Conservation (phyloP, 805 yeast species). For the Danielozyma ontarioensis region DNA sequence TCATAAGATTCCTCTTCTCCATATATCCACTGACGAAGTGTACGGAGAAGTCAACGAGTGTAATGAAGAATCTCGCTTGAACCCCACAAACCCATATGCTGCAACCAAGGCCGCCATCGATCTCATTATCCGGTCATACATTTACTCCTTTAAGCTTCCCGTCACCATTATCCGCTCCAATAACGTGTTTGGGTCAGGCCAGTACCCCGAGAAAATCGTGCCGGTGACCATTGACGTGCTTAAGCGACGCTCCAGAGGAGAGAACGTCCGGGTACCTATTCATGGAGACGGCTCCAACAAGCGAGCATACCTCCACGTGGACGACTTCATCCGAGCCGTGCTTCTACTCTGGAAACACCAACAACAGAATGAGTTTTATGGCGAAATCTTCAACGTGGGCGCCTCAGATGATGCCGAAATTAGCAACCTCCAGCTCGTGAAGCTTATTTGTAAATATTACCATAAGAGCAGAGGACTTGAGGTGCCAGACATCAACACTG, state of each 20-base stretch:
- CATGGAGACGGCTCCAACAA: constrained; percentile 46
- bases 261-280: constrained; percentile 21
- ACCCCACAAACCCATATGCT: constrained; percentile 54
- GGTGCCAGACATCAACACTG: constrained; percentile 1
- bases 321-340: constrained; percentile 38
- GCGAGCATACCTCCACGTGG: constrained; percentile 42
- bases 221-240: constrained; percentile 22
- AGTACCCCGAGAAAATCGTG: constrained; percentile 51
- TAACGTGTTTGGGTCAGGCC: constrained; percentile 50
- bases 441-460: constrained; percentile 12
- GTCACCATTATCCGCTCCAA: constrained; percentile 41
- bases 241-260: constrained; percentile 12
- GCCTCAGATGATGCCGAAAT: constrained; percentile 5
- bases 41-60: constrained; percentile 41
- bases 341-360: constrained; percentile 18
- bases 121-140: constrained; percentile 41
- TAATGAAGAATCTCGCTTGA: constrained; percentile 14
- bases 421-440: constrained; percentile 14
- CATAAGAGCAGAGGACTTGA: constrained; percentile 3
- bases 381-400: constrained; percentile 21
- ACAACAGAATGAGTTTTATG: constrained; percentile 7
- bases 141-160: constrained; percentile 38
- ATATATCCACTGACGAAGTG: constrained; percentile 57
- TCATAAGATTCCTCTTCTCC: constrained; percentile 23
- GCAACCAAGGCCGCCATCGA: constrained; percentile 55